phyloP scores from a whole-genome alignment of 2,329 filamentous ascomycete genomes.

The Aspergillus floridensis region DNA sequence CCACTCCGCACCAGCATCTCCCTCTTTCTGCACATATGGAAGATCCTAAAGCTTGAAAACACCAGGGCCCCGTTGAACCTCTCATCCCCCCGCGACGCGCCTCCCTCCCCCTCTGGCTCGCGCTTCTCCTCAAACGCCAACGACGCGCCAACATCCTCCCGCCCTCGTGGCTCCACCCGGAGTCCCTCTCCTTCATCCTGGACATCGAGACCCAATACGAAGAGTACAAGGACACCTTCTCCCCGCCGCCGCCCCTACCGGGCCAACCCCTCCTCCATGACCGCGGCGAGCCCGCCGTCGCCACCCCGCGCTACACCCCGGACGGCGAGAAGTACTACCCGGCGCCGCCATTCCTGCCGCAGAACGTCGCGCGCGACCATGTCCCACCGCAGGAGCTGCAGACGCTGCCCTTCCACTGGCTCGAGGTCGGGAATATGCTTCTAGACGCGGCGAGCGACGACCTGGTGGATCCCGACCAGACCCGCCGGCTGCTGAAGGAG shows the following conservation, averaged over 20 bases:
- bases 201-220: constrained; percentile 70
- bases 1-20: background rate
- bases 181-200: constrained; percentile 73
- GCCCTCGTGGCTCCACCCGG: constrained; percentile 80
- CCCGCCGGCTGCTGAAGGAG: constrained; percentile 73
- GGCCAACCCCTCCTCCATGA: constrained; percentile 32
- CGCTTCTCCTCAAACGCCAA: constrained; percentile 90
- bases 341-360: constrained; percentile 74
- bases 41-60: background rate
- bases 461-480: constrained; percentile 68
- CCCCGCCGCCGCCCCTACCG: constrained; percentile 71
- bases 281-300: constrained; percentile 22
- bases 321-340: constrained; percentile 41
- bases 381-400: constrained; percentile 41
- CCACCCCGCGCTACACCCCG: constrained; percentile 35
- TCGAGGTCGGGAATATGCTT: constrained; percentile 83
- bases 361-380: constrained; percentile 67
- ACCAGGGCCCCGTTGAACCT: constrained; percentile 71
- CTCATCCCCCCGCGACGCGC: constrained; percentile 79
- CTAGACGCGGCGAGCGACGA: constrained; percentile 84
- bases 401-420: constrained; percentile 85
- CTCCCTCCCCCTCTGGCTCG: constrained; percentile 86
- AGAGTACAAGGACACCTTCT: constrained; percentile 66
- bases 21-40: background rate
- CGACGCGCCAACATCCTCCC: constrained; percentile 88